A percentile compares a stretch with the other conserved stretches of the same genome.
These are phyloP conservation scores for Trypanosoma cruzi DNA, from an alignment of 208 protist genomes.

Conservation along the genomic window DNA sequence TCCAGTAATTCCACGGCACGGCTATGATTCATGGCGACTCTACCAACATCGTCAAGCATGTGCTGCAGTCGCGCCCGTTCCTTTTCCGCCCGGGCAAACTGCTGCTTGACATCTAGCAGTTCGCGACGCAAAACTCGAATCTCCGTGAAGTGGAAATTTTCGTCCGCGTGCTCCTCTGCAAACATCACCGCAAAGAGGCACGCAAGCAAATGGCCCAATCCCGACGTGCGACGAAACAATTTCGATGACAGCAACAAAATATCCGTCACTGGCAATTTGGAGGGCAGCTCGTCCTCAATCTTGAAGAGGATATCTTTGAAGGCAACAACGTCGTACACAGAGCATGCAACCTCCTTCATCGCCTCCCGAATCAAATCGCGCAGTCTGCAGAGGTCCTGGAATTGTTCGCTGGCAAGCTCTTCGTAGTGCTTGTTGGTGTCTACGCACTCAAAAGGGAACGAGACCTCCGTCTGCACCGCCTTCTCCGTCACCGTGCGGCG, in stretches of 20 bases:
- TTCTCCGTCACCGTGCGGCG: slow-evolving; percentile 31
- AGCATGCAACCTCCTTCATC: slow-evolving; percentile 72
- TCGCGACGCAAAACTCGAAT: slow-evolving; percentile 81
- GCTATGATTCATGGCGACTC: slow-evolving; percentile 77
- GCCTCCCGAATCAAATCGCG: slow-evolving; percentile 67
- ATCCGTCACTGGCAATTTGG: slow-evolving; percentile 78
- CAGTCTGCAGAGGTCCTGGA: slow-evolving; percentile 58
- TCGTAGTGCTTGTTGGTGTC: slow-evolving; percentile 61
- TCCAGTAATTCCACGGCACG: slow-evolving; percentile 84
- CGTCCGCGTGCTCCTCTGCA: slow-evolving; percentile 80
- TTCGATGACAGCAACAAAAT: slow-evolving; percentile 89
- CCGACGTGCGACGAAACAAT: slow-evolving; percentile 77
- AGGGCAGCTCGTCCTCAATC: slow-evolving; percentile 71
- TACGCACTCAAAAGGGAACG: slow-evolving; percentile 60
- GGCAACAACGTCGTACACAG: slow-evolving; percentile 84
- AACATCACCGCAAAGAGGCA: slow-evolving; percentile 91
- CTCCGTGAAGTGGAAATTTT: slow-evolving; percentile 91
- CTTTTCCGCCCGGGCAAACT: slow-evolving; percentile 62
- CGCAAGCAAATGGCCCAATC: slow-evolving; percentile 77
- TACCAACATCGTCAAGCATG: slow-evolving; percentile 79
- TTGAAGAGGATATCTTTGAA: slow-evolving; percentile 93
- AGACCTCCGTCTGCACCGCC: slow-evolving; percentile 82
- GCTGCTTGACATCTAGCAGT: slow-evolving; percentile 54
- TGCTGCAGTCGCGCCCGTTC: slow-evolving; percentile 62
- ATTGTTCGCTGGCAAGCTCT: slow-evolving; percentile 75